Evolutionary conservation across 192 early-diverging fungal species (phyloP).

Genomic region (Irineochytrium annulatum): DNA sequence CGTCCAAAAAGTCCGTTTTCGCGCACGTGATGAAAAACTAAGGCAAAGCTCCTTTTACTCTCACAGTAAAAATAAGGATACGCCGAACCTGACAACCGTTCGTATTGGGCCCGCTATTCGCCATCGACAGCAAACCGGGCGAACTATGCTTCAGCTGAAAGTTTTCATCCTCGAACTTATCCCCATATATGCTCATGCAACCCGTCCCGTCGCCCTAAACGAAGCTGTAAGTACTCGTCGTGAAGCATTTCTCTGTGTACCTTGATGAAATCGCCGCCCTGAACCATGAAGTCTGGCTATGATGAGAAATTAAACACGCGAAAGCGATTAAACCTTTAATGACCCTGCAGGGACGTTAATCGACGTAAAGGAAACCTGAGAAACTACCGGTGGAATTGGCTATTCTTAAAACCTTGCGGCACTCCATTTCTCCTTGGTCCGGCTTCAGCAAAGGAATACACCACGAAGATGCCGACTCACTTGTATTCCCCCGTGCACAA

Average conservation of each 20-base stretch:
- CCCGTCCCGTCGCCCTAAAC: constrained; percentile 79
- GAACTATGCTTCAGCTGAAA: constrained; percentile 81
- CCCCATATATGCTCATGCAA: constrained; percentile 79
- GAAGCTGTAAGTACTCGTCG: too few species aligned
- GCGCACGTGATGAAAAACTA: constrained; percentile 91
- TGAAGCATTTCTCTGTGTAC: constrained; percentile 19
- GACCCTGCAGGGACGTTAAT: constrained; percentile 41
- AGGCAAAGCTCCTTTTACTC: neutral
- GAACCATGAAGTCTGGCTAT: constrained; percentile 79
- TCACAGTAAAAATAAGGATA: neutral
- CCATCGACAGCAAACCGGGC: constrained; percentile 85
- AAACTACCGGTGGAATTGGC: constrained; percentile 67
- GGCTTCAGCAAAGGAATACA: constrained; percentile 2
- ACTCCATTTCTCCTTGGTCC: constrained; percentile 59
- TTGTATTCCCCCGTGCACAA: constrained; percentile 87
- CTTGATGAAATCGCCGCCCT: constrained; percentile 89
- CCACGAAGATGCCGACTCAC: constrained; percentile 7
- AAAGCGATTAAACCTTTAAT: constrained; percentile 53
- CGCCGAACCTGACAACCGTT: constrained; percentile 78
- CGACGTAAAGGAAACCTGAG: constrained; percentile 1
- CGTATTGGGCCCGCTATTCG: constrained; percentile 77
- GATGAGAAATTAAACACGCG: neutral
- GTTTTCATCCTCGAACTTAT: constrained; percentile 72
- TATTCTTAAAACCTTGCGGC: constrained; percentile 83
- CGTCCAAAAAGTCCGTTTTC: constrained; percentile 81